Evolutionary conservation across 2,329 filamentous ascomycete species (phyloP).

Genomic region (Verticillium zaregamsianum): DNA sequence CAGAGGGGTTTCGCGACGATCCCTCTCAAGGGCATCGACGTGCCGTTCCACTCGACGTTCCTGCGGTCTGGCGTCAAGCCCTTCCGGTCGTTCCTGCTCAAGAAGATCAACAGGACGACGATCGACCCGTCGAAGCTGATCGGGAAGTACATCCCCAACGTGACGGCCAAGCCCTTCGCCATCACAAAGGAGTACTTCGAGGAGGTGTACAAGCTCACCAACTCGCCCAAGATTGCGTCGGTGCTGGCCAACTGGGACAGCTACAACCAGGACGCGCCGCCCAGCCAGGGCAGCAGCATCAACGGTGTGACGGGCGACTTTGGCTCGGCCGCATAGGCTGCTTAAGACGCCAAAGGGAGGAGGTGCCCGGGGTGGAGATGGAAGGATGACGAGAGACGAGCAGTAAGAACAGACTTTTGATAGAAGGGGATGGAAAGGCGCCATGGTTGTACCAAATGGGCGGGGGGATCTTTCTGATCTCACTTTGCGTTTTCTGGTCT

Average conservation of each 20-base stretch:
- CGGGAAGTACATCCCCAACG: conserved; percentile 99
- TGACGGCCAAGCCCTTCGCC: conserved; percentile 92
- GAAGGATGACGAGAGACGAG: neutral
- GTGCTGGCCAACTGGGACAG: conserved; percentile 85
- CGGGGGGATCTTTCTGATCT: neutral
- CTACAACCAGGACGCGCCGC: conserved; percentile 51
- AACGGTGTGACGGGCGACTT: conserved; percentile 34
- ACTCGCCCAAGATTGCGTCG: conserved; percentile 71
- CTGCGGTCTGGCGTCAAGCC: conserved; percentile 97
- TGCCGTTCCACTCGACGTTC: conserved; percentile 99
- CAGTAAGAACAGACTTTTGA: neutral
- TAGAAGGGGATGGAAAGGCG: neutral
- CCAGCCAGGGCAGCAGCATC: conserved; percentile 27
- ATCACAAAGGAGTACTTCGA: conserved; percentile 99
- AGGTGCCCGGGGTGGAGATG: conserved; percentile 2
- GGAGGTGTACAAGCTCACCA: conserved; percentile 94
- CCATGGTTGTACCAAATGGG: conserved; percentile 2
- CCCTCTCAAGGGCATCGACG: conserved; percentile 93
- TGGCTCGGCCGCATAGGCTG: conserved; percentile 33
- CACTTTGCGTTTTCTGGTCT: too few species aligned
- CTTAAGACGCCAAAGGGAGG: neutral
- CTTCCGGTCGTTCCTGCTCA: conserved; percentile 95
- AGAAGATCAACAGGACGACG: conserved; percentile 99
- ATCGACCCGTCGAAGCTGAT: conserved; percentile 96
- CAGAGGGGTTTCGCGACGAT: conserved; percentile 97